Base-by-base conservation (phyloP, 208 protist genomes). In the Crithidia acanthocephali region DNA sequence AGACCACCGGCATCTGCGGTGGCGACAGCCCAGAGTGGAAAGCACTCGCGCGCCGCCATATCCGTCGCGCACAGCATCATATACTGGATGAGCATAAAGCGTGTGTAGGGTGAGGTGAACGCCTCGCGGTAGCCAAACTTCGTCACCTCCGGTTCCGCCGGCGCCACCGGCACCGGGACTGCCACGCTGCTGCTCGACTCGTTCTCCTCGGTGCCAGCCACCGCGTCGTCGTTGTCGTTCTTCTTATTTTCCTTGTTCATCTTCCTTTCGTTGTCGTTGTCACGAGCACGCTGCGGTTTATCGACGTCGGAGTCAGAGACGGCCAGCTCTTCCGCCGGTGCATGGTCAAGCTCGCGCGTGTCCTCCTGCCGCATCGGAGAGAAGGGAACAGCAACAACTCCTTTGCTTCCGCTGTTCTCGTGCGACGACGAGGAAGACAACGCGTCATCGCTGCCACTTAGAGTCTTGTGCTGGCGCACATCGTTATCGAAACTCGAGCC, bases 111-210 rank as follows among this genome's bases (percentile, higher is more conserved):
- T 35, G 33, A 32, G 20, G 30, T 22, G 61, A 87, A 88, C 9
- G 84, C 80, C 28, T 86, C 71, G 40, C 68, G 73, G 65, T 90
- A 93, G 35, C 87, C 87, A 69, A 90, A 87, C 28, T 32, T 56
- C 15, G 28, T 35, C 44, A 47, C 50, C 1, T 42, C 33, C 65
- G 51, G n/a, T n/a, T n/a, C n/a, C n/a, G n/a, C n/a, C n/a, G n/a
- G n/a, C n/a, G n/a, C n/a, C n/a, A n/a, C n/a, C n/a, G n/a, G 23
- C 10, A 18, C 32, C 8, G 33, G 47, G 9, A 28, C 8, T 7
- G 22, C n/a, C 4, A 16, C 6, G 6, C 18, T 15, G 16, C 18
- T 15, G 18, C 44, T 48, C 16, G 23, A 18, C 3, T n/a, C n/a
- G n/a, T n/a, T n/a, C n/a, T n/a, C n/a, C n/a, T n/a, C n/a, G n/a